Evolutionary conservation across 2,329 filamentous ascomycete species (phyloP), one percentile per base, ranked within the genome.

Genomic region (Claviceps sp.): DNA sequence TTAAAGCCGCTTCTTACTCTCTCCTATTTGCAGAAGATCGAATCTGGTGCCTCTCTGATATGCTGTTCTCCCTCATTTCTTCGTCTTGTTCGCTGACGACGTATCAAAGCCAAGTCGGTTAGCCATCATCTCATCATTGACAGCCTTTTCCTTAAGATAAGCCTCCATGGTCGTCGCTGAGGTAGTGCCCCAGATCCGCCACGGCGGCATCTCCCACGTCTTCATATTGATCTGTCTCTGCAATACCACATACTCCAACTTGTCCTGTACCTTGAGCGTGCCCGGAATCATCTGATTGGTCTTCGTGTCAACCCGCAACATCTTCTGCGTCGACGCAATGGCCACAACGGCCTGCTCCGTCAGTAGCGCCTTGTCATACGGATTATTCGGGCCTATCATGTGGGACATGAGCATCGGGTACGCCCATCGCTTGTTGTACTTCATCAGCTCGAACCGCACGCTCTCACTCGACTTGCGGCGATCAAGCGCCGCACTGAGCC

Each of bases 131-230:
- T 60, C 61, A 17, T 63, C 59, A 34, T 67, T 58, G 50, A 65
- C 60, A 17, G 63, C 61, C 59, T 65, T 63, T 56, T 73, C 68
- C 7, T 66, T 59, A 24, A 59, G 37, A 44, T 65, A 73, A 5
- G 53, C 57, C 55, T 77, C 68, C 2, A 75, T 61, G 1, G 73
- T 75, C 13, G 76, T 80, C 58, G 78, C 73, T 43, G 74, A 64
- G 34, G 78, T 68, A 19, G 79, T 84, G 14, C 84, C 84, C 76
- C 82, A 84, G 49, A 87, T 65, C 62, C 71, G 73, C 84, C 84
- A 88, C 2, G 73, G 69, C 30, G 64, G 67, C 52, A 72, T 64
- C 61, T 70, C 62, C 57, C 70, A 77, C 19, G 75, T 77, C 51
- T 61, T 65, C 47, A 66, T 68, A 60, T 74, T 67, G 44, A 76